Base-by-base conservation (phyloP, 139 green algal species). In the Chlamydomonas sphaeroides region DNA sequence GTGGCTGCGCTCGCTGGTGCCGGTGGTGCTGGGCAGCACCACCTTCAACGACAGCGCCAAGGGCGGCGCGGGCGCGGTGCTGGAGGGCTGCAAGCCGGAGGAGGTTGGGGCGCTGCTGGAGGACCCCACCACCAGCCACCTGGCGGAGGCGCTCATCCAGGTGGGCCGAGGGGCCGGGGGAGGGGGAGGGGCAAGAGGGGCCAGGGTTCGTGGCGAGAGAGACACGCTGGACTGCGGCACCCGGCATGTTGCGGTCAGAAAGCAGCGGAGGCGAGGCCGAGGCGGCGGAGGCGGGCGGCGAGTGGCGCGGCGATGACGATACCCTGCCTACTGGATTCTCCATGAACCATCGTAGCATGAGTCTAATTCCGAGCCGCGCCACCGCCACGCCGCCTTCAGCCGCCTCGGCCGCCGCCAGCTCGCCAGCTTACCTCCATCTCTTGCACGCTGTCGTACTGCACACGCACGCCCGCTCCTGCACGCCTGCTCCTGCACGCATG, bases 61-160 rank as follows among this genome's bases (percentile, higher is more conserved):
- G 57, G 80, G 41, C 32, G 67, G 80, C 3, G 76, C 80, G 83
- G 70, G 80, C 20, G 65, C 82, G 68, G 62, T 87, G 62, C 79
- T 84, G 36, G 84, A 83, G 42, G 84, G 81, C 28, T 61, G 92
- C 59, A 36, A 49, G 17, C 70, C 59, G 18, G 85, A 90, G 63
- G 33, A 38, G 28, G 48, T 93, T 26, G 65, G 77, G 53, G 76
- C 61, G 30, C 80, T 94, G 59, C 61, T 91, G 62, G 68, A 74
- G 57, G 92, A 95, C 82, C 73, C 86, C 38, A 87, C 73, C 62
- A 89, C 85, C 51, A 92, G 85, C 84, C 91, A 93, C 68, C 66
- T 95, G 38, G 69, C 94, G 87, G 92, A 95, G 84, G 91, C 82
- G 45, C 61, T 75, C 15, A 39, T 88, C 32, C 61, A 69, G 57